phyloP scores from a whole-genome alignment of 331 rosid genomes.

The Ulmus americana region DNA sequence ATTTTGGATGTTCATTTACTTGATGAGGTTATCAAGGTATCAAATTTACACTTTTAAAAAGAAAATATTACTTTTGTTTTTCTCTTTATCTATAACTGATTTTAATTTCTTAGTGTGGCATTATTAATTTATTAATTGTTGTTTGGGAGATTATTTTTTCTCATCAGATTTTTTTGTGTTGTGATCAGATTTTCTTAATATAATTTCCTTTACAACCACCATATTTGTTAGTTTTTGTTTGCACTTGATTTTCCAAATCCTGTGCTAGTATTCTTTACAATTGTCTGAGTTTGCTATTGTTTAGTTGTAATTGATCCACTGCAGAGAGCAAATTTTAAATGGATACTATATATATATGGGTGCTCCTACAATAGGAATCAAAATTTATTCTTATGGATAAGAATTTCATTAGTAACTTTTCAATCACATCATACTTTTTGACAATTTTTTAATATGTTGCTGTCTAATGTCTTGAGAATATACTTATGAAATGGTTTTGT shows the following conservation, averaged over 20 bases:
- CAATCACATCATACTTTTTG: no score
- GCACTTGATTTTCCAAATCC: background rate
- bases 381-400: no score
- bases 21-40: conserved; percentile 91
- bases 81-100: conserved; percentile 1
- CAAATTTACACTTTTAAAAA: background rate
- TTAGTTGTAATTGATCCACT: background rate
- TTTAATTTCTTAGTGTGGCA: background rate
- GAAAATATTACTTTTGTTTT: conserved; percentile 9
- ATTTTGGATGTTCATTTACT: conserved; percentile 80
- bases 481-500: no score
- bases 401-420: no score
- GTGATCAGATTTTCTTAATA: background rate
- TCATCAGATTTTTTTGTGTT: background rate
- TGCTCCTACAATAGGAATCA: no score
- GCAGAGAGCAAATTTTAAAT: no score
- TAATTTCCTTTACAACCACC: background rate
- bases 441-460: no score
- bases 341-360: no score
- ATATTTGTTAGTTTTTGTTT: background rate
- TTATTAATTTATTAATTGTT: background rate
- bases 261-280: background rate
- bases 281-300: background rate
- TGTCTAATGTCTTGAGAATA: no score
- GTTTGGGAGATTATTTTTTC: background rate